Base-by-base conservation (phyloP, 1,284 basidiomycete species). In the Sphaerobolus stellatus region DNA sequence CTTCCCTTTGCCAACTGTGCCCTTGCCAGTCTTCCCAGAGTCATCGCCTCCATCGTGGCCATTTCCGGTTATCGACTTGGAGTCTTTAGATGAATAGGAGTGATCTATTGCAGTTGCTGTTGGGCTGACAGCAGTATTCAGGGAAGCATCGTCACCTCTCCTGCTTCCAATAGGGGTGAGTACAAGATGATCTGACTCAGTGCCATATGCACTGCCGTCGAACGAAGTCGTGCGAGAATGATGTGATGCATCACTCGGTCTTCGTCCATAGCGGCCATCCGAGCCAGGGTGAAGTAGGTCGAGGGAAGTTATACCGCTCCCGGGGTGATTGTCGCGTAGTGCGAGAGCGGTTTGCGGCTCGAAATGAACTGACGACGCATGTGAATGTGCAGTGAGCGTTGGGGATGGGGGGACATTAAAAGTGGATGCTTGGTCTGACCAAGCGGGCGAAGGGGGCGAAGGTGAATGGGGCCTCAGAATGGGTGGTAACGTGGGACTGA, bases 261-360 rank as follows among this genome's bases (percentile, higher is more conserved):
- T 83, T 33, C 84, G 75, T 30, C 68, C 68, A 61, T 86, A 82
- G 24, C 64, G 59, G 50, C 60, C 55, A 25, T 53, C 54, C 25
- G 66, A 62, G 33, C 68, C 64, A 2, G 83, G 77, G 31, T 73
- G 74, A 27, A 89, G 75, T 13, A 89, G 71, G 16, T 75, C 67
- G 5, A 88, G 74, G 2, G 83, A 84, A 2, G 80, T 73, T 25
- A 76, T 61, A 9, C 84, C 87, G 34, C 71, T 75, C 13, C 86
- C 81, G 0, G 88, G 90, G 47, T 81, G 75, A 66, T 92, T 92
- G 47, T 86, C 79, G 30, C 92, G 78, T 41, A 93, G 67, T 2
- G 80, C 79, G 4, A 86, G 66, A 5, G 85, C 74, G 2, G 80
- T 82, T 0, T 76, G 49, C 30, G 38, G 46, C 31, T 56, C 72